Base-by-base conservation (phyloP, 495 filamentous ascomycete species). In the Trichocladium uniseriatum region DNA sequence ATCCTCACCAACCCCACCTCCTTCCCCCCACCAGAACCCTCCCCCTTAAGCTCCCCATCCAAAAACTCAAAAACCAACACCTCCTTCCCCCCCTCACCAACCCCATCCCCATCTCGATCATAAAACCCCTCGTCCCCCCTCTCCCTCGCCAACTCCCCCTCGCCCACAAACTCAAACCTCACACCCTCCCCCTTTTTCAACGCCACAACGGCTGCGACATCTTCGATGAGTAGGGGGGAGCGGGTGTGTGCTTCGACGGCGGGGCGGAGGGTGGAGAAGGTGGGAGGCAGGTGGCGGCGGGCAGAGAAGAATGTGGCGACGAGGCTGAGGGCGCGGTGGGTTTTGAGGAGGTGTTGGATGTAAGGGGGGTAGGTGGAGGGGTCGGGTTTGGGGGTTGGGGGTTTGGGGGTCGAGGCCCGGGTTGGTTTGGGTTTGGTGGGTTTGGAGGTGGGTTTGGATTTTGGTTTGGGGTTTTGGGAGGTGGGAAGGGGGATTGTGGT, bases 221-320 rank as follows among this genome's bases (percentile, higher is more conserved):
- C 90, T 47, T 84, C 80, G 13, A 91, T 63, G 0, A 68, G 67
- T 36, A 97, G 67, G 24, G 79, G 69, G 22, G 79, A 76, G 56
- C 86, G 83, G 40, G 79, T 86, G 61, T 95, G 88, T 1, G 74
- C 78, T 65, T 96, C 89, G 0, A 97, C 90, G 0, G 92, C 80
- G 0, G 79, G 74, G 53, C 83, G 86, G 43, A 98, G 84, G 35
- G 81, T 95, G 19, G 90, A 83, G 57, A 95, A 89, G 0, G 94
- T 95, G 0, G 92, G 96, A 0, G 83, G 82, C 7, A 97, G 71
- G 52, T 95, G 94, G 9, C 94, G 94, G 8, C 94, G 82, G 7
- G 91, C 90, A 59, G 81, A 91, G 65, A 86, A 89, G 66, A 98
- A 97, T 1, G 92, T 97, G 58, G 87, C 94, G 6, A 96, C 88